These are phyloP conservation scores for Chlorella variabilis DNA, from an alignment of 163 green algal genomes.

Conservation along the genomic window DNA sequence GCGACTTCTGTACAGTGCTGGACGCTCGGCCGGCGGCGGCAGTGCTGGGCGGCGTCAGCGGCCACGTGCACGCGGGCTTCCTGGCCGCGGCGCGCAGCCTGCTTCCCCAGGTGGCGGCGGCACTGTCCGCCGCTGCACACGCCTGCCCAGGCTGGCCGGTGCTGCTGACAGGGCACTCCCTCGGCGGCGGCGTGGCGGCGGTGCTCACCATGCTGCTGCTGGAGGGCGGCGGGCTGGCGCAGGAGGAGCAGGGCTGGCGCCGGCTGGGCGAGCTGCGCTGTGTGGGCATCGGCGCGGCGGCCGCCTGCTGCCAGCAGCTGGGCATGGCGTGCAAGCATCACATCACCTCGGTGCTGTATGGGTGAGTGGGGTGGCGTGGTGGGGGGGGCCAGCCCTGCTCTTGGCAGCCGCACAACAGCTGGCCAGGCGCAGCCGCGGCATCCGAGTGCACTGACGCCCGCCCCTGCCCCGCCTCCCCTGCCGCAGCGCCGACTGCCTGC, in stretches of 20 bases:
- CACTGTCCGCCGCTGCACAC: constrained; percentile 63
- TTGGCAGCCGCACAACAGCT: too few species aligned
- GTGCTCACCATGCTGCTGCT: constrained; percentile 24
- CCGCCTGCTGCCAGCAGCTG: constrained; percentile 15
- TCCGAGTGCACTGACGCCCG: neutral
- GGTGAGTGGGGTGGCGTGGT: neutral
- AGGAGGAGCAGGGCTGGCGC: neutral
- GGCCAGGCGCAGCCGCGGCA: too few species aligned
- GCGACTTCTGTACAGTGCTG: constrained; percentile 26
- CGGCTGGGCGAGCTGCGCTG: constrained; percentile 6
- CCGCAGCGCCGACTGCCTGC: constrained; percentile 30
- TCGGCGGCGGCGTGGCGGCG: constrained; percentile 50
- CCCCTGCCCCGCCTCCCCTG: neutral
- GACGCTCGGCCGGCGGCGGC: constrained; percentile 1
- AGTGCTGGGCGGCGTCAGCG: neutral
- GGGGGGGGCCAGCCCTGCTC: neutral
- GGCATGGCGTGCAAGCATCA: neutral
- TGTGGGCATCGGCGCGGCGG: constrained; percentile 24
- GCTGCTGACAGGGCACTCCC: constrained; percentile 73
- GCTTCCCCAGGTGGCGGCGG: constrained; percentile 33
- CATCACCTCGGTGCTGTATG: constrained; percentile 20
- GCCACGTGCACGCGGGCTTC: constrained; percentile 27
- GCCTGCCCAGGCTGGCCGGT: constrained; percentile 81
- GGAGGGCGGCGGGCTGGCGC: neutral
- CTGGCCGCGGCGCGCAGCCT: constrained; percentile 22